Percentiles rank a stretch among this genome's conserved stretches.
phyloP scores from a whole-genome alignment of 2,329 filamentous ascomycete genomes.

The Colletotrichum echinochloae region DNA sequence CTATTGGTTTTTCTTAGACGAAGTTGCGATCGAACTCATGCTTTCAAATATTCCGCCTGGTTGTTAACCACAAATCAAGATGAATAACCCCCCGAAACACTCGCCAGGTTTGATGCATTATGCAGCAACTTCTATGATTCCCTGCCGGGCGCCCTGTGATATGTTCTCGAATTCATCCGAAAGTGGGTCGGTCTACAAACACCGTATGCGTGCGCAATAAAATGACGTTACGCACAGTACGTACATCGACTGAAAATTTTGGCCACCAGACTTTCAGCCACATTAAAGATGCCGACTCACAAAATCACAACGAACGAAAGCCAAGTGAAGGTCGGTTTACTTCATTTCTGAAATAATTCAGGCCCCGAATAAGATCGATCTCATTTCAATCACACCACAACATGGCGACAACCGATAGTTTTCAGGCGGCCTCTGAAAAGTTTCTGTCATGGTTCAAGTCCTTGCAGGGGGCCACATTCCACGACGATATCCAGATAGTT shows the following conservation, averaged over 20 bases:
- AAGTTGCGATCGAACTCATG: neutral
- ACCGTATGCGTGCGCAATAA: neutral
- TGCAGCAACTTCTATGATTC: neutral
- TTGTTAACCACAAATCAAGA: neutral
- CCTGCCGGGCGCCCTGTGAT: too few species aligned
- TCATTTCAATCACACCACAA: neutral
- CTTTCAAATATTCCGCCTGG: neutral
- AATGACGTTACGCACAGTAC: neutral
- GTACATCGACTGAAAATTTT: neutral
- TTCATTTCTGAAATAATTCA: too few species aligned
- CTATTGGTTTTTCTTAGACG: neutral
- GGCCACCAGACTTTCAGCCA: neutral
- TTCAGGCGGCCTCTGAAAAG: constrained; percentile 55
- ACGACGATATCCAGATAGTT: constrained; percentile 62
- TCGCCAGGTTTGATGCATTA: neutral
- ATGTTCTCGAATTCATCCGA: too few species aligned
- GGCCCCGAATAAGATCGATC: too few species aligned
- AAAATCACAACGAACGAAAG: too few species aligned
- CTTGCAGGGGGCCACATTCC: constrained; percentile 65
- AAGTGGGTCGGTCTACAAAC: neutral
- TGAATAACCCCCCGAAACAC: neutral
- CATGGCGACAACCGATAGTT: constrained; percentile 51
- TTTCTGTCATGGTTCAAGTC: constrained; percentile 68
- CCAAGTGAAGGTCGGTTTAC: neutral
- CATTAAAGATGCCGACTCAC: neutral